Percentiles rank a stretch among this genome's conserved stretches.
These are phyloP conservation scores for Coriolopsis trogii DNA, from an alignment of 1,284 basidiomycete genomes.

Conservation along the genomic window DNA sequence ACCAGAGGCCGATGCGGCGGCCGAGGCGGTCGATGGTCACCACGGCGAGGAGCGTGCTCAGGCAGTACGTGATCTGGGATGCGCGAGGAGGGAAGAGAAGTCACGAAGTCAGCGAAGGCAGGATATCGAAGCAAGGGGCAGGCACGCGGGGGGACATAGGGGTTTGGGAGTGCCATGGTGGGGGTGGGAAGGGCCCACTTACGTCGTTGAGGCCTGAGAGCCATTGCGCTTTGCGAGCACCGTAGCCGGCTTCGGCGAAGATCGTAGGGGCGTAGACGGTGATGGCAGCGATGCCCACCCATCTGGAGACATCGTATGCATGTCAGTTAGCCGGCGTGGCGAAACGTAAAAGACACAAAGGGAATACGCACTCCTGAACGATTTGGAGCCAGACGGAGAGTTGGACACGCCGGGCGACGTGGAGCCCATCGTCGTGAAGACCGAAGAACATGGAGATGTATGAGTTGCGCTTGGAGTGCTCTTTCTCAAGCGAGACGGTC, in stretches of 20 bases:
- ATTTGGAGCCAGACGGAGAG: constrained; percentile 54
- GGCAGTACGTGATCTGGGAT: constrained; percentile 47
- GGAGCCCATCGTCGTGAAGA: constrained; percentile 43
- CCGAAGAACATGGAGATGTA: constrained; percentile 54
- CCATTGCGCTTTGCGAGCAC: constrained; percentile 48
- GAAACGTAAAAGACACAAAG: not conserved
- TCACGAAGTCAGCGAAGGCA: not conserved
- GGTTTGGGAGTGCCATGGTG: not conserved
- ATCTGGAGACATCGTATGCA: constrained; percentile 30
- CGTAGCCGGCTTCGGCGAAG: constrained; percentile 50
- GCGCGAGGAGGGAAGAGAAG: not conserved
- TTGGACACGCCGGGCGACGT: constrained; percentile 50
- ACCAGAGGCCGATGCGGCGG: constrained; percentile 49
- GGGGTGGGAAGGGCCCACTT: constrained; percentile 11
- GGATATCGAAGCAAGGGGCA: not conserved
- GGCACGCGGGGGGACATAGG: constrained; percentile 1
- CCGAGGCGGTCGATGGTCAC: constrained; percentile 52
- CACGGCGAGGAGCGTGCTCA: constrained; percentile 48
- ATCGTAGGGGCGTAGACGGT: constrained; percentile 54
- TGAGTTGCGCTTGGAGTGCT: constrained; percentile 44
- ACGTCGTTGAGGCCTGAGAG: constrained; percentile 51
- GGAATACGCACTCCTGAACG: constrained; percentile 45
- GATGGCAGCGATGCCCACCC: constrained; percentile 55
- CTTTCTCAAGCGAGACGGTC: constrained; percentile 45
- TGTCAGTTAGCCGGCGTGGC: not conserved